Percentiles rank a stretch among this genome's conserved stretches.
Evolutionary conservation across 768 basidiomycete genomes (phyloP).

Genomic region (Daedalea quercina): DNA sequence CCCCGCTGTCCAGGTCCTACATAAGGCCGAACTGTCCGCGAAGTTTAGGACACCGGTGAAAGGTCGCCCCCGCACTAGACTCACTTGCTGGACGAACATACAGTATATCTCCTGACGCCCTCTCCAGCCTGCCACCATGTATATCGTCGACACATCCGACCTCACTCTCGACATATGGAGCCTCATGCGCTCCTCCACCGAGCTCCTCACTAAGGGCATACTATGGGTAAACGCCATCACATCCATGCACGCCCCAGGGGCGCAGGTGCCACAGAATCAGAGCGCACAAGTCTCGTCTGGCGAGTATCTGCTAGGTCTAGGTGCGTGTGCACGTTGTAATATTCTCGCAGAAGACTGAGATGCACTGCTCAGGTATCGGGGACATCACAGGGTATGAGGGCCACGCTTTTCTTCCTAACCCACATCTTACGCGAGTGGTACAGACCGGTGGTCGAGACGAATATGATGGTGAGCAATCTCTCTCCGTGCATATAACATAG

Average conservation of each 20-base stretch:
- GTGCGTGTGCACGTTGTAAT: constrained; percentile 27
- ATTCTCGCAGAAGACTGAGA: too few relatives aligned
- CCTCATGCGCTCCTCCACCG: constrained; percentile 12
- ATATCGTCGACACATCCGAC: constrained; percentile 13
- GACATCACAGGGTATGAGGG: constrained; percentile 68
- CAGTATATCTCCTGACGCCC: too few relatives aligned
- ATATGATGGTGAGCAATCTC: constrained; percentile 57
- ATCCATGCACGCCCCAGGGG: constrained; percentile 4
- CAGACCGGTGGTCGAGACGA: constrained; percentile 75
- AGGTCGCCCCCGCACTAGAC: too few relatives aligned
- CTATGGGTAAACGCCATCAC: constrained; percentile 15
- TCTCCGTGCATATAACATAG: too few relatives aligned
- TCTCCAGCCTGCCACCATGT: constrained; percentile 2
- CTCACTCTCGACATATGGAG: constrained; percentile 16
- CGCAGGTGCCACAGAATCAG: not conserved
- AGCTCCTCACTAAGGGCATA: constrained; percentile 11
- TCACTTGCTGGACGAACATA: too few relatives aligned
- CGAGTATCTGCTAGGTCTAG: constrained; percentile 52
- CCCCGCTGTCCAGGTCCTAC: too few relatives aligned
- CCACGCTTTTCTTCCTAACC: not conserved
- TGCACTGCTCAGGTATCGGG: constrained; percentile 42
- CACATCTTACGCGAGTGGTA: constrained; percentile 3
- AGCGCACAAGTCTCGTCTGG: constrained; percentile 25
- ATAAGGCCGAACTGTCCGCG: too few relatives aligned
- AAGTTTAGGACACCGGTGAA: too few relatives aligned